A percentile compares a stretch with the other conserved stretches of the same genome.
phyloP scores from a whole-genome alignment of 1,139 yeast genomes.

The Blastobotrys ciferrii region DNA sequence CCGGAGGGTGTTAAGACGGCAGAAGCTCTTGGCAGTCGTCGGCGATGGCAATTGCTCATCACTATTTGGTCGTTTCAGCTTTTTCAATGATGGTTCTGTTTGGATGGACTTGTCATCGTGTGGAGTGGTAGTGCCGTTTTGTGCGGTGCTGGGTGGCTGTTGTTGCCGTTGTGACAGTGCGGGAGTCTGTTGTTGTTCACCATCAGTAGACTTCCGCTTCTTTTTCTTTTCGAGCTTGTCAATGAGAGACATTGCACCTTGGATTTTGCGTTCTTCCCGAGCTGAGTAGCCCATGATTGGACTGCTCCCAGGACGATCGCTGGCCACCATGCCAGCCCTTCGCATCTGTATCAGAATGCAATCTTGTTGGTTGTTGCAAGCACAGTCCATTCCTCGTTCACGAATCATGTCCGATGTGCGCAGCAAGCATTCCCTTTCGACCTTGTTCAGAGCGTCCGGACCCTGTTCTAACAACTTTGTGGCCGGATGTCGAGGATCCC shows the following conservation, averaged over 20 bases:
- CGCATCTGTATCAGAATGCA: slow-evolving; percentile 31
- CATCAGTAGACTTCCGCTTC: slow-evolving; percentile 9
- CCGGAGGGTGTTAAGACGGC: neutral
- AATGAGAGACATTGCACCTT: slow-evolving; percentile 31
- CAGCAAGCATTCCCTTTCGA: slow-evolving; percentile 28
- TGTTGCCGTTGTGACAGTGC: neutral
- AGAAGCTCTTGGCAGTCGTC: neutral
- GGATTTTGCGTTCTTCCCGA: slow-evolving; percentile 32
- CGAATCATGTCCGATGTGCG: slow-evolving; percentile 24
- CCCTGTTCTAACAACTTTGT: slow-evolving; percentile 46
- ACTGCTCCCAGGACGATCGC: neutral
- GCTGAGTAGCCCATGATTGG: slow-evolving; percentile 25
- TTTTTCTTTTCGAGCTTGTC: slow-evolving; percentile 26
- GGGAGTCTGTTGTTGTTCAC: neutral
- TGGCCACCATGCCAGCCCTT: slow-evolving; percentile 14
- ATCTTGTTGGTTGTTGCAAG: slow-evolving; percentile 45
- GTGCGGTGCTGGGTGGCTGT: neutral
- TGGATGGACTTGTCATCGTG: slow-evolving; percentile 7
- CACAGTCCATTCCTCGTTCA: slow-evolving; percentile 67
- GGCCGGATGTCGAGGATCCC: slow-evolving; percentile 82
- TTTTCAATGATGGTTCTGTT: slow-evolving; percentile 17
- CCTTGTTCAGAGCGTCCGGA: slow-evolving; percentile 31
- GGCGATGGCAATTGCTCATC: neutral
- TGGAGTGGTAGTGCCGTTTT: slow-evolving; percentile 1
- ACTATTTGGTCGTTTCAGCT: slow-evolving; percentile 12